Base-by-base conservation (phyloP, 306 rosid genomes). In the Cajanus cajan region DNA sequence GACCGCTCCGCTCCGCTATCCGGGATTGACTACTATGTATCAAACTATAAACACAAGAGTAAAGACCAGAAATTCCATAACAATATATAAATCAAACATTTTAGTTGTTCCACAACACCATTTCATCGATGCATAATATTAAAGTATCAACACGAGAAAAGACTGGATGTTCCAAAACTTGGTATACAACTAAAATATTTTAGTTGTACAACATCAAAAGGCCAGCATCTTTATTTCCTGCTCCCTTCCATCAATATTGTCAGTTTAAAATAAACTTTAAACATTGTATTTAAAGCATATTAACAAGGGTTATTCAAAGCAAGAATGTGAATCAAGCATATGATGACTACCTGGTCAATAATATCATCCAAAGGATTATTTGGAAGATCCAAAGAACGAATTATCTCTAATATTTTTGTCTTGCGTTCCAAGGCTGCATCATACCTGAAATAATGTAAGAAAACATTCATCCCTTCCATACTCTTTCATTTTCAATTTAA, bases 361-460 rank as follows among this genome's bases (percentile, higher is more conserved):
- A 95, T 90, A 85, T 95, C 99, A 80, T 95, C 99, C 88, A 95
- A 79, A 74, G 99, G 99, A 84, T 95, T 95, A 78, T 93, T 93
- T 41, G 99, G 99, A 83, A 95, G 98, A 87, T 85, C 87, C 93
- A 95, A 84, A 14, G 97, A 75, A 78, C 99, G 98, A 81, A 95
- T 83, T 24, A 91, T 88, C 79, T 84, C 92, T 86, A 89, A 71
- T 50, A 93, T 86, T 62, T 90, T 85, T 62, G 87, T 86, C 90
- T 86, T 95, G 19, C 98, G 98, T 75, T 86, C 94, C 82, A 84
- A 73, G 64, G 99, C 97, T 4, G 87, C 85, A 63, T 95, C 97
- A 82, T 90, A 90, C 96, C 99, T 95, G 85, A 44, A 40, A 80
- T 41, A 83, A 79, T 66, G 78, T 74, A 82, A 86, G 33, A 61